Base-by-base conservation (phyloP, 83 land plant genomes). In the Thuja plicata region DNA sequence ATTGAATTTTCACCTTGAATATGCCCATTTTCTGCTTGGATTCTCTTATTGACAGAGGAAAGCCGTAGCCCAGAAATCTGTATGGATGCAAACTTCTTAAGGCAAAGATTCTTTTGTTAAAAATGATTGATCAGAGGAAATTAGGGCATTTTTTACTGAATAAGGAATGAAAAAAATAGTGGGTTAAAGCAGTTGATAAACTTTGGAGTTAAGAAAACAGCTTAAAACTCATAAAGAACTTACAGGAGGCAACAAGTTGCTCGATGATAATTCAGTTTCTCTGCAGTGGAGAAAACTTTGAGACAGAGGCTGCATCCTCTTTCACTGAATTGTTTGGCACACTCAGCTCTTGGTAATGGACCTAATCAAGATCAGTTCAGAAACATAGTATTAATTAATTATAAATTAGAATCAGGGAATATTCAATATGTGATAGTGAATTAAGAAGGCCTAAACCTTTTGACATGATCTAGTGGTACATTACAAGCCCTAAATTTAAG, bases 241-340 rank as follows among this genome's bases (percentile, higher is more conserved):
- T 83, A 83, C 85, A 46, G 85, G 35, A 10, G 52, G 54, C 55
- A 30, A 9, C 73, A 66, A 1, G 73, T 1, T 66, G n/a, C 10
- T 38, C 54, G 24, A 10, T 86, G 87, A 86, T 34, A 6, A 57
- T 43, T 16, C 1, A 55, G 27, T 38, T 57, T 38, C 16, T 37
- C 19, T 27, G 87, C 71, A 10, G 13, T 86, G 1, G 35, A 6
- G 35, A 86, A 86, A 8, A 86, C 3, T 5, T 86, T 86, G 35
- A 86, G 34, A 34, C 87, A 86, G 27, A 86, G n/a, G 66, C 7
- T 55, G 71, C 87, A 86, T 86, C 87, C 87, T 34, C 87, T 86
- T 86, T 54, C 54, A 57, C 87, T 86, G 38, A 86, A 86, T 11
- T 55, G 71, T 37, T 86, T 55, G 9, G 87, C 71, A 57, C 87